Evolutionary conservation across 225 moss, liverwort and hornwort genomes (phyloP).

Genomic region (Pseudisothecium myosuroides): DNA sequence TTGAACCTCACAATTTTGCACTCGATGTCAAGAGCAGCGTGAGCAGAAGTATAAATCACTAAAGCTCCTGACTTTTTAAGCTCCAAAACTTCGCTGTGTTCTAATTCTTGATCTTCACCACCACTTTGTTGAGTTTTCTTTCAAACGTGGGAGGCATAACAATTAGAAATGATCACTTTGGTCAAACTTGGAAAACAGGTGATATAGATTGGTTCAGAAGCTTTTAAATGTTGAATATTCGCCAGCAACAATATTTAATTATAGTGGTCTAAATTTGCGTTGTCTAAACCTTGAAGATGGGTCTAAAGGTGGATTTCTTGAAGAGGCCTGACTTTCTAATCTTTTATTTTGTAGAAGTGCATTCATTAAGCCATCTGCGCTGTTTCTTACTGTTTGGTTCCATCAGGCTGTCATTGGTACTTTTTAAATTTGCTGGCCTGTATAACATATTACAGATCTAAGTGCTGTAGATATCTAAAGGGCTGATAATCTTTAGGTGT

Average conservation of each 20-base stretch:
- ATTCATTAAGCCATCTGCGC: background rate
- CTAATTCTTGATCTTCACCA: background rate
- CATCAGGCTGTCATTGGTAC: background rate
- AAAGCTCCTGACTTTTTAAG: background rate
- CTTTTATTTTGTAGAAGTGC: no score
- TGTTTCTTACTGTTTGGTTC: background rate
- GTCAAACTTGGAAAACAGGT: background rate
- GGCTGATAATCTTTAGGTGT: conserved; percentile 37
- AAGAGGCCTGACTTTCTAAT: no score
- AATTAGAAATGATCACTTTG: background rate
- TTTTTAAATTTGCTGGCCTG: background rate
- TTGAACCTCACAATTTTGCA: background rate
- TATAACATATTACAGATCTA: background rate
- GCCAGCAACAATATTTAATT: background rate
- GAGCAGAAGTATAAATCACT: background rate
- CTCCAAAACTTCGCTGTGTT: background rate
- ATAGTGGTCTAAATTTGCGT: background rate
- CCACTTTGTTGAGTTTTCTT: background rate
- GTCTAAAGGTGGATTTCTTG: no score
- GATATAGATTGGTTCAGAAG: background rate
- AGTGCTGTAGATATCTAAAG: background rate
- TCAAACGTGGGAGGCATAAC: background rate
- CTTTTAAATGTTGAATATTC: background rate
- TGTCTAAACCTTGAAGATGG: no score
- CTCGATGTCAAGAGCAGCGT: background rate